Percentiles rank a stretch among this genome's conserved stretches.
Conservation (phyloP, 2,329 filamentous ascomycete species). For the Monilinia fructigena region DNA sequence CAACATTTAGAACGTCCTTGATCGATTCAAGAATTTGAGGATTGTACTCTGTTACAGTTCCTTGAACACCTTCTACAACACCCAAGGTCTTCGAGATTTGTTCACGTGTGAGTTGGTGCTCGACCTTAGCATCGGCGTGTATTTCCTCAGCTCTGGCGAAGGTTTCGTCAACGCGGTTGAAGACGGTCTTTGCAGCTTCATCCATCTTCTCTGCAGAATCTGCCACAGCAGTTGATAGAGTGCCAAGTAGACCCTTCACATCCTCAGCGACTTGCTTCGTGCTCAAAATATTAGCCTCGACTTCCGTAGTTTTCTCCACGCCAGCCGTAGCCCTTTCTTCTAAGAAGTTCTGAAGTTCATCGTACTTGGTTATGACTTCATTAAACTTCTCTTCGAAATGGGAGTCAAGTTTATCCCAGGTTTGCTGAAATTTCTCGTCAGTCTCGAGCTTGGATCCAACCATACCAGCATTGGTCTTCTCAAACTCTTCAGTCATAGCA, state of each 20-base stretch:
- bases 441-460: constrained; percentile 79
- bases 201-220: constrained; percentile 85
- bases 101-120: constrained; percentile 80
- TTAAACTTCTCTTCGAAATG: constrained; percentile 67
- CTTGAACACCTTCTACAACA: constrained; percentile 73
- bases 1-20: constrained; percentile 78
- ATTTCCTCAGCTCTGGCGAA: constrained; percentile 73
- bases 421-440: constrained; percentile 70
- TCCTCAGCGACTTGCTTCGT: constrained; percentile 85
- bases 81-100: constrained; percentile 73
- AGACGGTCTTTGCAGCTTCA: constrained; percentile 83
- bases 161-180: constrained; percentile 77
- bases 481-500: constrained; percentile 80
- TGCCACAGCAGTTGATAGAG: constrained; percentile 75
- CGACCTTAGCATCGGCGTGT: constrained; percentile 69
- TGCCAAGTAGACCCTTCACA: constrained; percentile 80
- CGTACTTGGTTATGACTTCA: constrained; percentile 82
- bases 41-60: constrained; percentile 76
- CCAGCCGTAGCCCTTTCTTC: constrained; percentile 72
- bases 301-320: constrained; percentile 70
- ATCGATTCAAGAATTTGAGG: constrained; percentile 85
- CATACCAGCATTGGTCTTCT: constrained; percentile 77
- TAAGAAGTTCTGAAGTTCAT: constrained; percentile 73
- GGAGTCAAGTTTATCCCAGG: constrained; percentile 52
- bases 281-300: constrained; percentile 69